Base-by-base conservation (phyloP, 768 basidiomycete genomes). In the Tubosaeta brunneosetosa region DNA sequence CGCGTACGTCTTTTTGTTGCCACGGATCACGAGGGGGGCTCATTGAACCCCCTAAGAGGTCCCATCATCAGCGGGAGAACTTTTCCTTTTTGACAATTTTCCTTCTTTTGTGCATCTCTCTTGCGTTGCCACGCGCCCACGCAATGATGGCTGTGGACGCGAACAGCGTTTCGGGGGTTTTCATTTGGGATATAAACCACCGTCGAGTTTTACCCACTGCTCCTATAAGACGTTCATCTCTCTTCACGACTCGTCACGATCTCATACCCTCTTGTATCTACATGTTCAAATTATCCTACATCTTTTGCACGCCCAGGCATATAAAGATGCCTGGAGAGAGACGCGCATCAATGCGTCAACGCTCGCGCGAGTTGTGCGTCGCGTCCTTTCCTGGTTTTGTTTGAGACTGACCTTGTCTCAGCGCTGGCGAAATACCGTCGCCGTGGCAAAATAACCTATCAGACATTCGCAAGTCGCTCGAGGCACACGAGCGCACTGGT, bases 261-360 rank as follows among this genome's bases (percentile, higher is more conserved):
- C 14, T 29, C 11, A 13, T 29, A 33, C 16, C 13, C 17, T 22
- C 3, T 22, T 22, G 22, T 22, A 22, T 22, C 22, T 22, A 29
- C 49, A 66, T 66, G 64, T 71, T 80, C 72, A 76, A 74, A 54
- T 55, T 81, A 16, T 79, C 80, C 37, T 73, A 81, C 63, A 71
- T 83, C 57, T 68, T 81, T 65, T 72, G 79, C 61, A 77, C 79
- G 22, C 80, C 81, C 40, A 72, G 70, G 55, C 73, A 72, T 51
- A 74, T 83, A 50, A 78, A 75, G 57, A 69, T 83, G 47, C 81
- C 80, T 12, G 74, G 75, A 29, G 75, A 77, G 19, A 46, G 55
- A 41, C 57, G 52, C 44, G 43, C n/a, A 8, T 56, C 52, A 11
- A 55, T 57, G 58, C 67, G 62, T 38, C 67, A 61, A 29, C 61